Evolutionary conservation across 2,329 filamentous ascomycete species (phyloP).

Genomic region (Colletotrichum lini): DNA sequence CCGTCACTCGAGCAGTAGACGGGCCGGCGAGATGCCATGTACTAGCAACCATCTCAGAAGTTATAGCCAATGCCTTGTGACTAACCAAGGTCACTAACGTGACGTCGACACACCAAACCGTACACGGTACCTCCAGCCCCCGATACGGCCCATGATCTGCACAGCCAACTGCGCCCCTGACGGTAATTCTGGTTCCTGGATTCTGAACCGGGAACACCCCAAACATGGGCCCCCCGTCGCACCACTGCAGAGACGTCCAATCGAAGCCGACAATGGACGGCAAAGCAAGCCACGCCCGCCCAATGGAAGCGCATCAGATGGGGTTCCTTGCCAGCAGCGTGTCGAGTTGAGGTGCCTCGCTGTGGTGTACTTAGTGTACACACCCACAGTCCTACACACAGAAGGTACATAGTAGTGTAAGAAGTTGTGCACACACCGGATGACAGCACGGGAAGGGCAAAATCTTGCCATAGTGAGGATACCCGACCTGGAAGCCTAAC

Average conservation of each 20-base stretch:
- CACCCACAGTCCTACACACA: background rate
- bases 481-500: background rate
- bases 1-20: slow-evolving; percentile 16
- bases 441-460: slow-evolving; percentile 25
- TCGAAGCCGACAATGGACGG: slow-evolving; percentile 18
- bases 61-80: background rate
- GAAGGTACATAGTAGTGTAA: too few relatives aligned
- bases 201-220: slow-evolving; percentile 22
- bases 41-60: background rate
- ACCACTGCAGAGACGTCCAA: slow-evolving; percentile 26
- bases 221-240: slow-evolving; percentile 18
- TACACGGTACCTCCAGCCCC: slow-evolving; percentile 16
- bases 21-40: slow-evolving; percentile 10
- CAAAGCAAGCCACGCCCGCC: slow-evolving; percentile 1
- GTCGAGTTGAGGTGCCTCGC: slow-evolving; percentile 18
- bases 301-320: slow-evolving; percentile 18
- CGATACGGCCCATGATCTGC: slow-evolving; percentile 27
- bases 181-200: slow-evolving; percentile 39
- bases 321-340: slow-evolving; percentile 22
- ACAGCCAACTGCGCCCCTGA: slow-evolving; percentile 39
- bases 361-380: background rate
- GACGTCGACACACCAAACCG: background rate
- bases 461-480: too few relatives aligned
- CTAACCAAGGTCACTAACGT: slow-evolving; percentile 13
- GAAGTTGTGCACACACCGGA: slow-evolving; percentile 23